Conservation (phyloP, 75 land plant genomes). For the Selaginella tamariscina region DNA sequence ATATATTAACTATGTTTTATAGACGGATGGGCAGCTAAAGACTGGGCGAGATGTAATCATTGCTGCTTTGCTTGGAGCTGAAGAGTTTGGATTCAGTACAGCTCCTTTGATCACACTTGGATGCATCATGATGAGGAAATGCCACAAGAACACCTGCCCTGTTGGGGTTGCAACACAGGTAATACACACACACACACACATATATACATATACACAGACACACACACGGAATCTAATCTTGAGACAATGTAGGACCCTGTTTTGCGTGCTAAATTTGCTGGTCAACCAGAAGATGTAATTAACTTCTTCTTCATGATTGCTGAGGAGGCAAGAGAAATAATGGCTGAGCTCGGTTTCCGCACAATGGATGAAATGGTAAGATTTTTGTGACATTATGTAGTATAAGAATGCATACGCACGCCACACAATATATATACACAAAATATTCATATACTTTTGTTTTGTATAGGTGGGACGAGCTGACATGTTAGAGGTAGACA, state of each 20-base stretch:
- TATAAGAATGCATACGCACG: too few species aligned
- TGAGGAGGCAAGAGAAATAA: constrained; percentile 81
- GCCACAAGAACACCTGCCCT: constrained; percentile 97
- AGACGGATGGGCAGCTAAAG: constrained; percentile 93
- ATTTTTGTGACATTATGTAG: too few species aligned
- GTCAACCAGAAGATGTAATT: constrained; percentile 94
- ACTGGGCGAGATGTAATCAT: constrained; percentile 91
- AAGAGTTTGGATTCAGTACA: constrained; percentile 96
- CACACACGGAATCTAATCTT: too few species aligned
- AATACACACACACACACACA: too few species aligned
- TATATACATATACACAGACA: too few species aligned
- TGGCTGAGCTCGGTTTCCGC: constrained; percentile 76
- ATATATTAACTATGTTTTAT: too few species aligned
- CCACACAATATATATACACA: too few species aligned
- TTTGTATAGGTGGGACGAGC: too few species aligned
- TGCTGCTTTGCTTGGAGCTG: constrained; percentile 94
- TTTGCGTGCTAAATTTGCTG: constrained; percentile 91
- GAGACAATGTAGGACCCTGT: too few species aligned
- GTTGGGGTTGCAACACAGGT: constrained; percentile 99
- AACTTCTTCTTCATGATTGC: constrained; percentile 98
- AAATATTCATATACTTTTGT: too few species aligned
- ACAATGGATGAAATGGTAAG: constrained; percentile 82
- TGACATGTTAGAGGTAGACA: constrained; percentile 85
- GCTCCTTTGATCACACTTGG: constrained; percentile 92
- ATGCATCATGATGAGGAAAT: constrained; percentile 99